These are phyloP conservation scores for Aspergillus luchuensis DNA, from an alignment of 2,329 filamentous ascomycete genomes.

Conservation along the genomic window DNA sequence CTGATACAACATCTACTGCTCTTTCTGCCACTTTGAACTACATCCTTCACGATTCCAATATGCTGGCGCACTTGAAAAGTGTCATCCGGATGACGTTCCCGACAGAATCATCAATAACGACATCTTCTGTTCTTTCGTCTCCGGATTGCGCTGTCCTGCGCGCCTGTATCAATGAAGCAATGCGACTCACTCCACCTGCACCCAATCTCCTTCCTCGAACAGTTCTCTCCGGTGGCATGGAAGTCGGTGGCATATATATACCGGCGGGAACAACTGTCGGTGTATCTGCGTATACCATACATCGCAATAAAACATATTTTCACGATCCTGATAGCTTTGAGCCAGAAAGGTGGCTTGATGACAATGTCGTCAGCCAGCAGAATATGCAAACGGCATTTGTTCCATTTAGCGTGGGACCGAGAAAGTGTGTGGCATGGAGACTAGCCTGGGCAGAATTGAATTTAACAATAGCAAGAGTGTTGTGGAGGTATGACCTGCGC, in stretches of 20 bases:
- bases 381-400: not conserved
- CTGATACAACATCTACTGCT: constrained; percentile 6
- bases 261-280: constrained; percentile 41
- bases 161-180: constrained; percentile 13
- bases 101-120: not conserved
- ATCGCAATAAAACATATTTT: constrained; percentile 24
- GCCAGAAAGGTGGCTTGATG: constrained; percentile 45
- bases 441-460: not conserved
- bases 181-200: constrained; percentile 23
- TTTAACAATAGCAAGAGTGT: not conserved
- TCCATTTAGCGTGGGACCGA: constrained; percentile 2
- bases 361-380: not conserved
- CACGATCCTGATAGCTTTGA: constrained; percentile 17
- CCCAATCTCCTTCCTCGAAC: constrained; percentile 38
- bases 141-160: constrained; percentile 1
- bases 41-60: not conserved
- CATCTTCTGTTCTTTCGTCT: not conserved
- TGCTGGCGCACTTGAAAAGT: not conserved
- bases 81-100: not conserved
- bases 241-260: constrained; percentile 17
- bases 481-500: not conserved
- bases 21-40: not conserved
- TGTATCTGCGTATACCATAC: constrained; percentile 38
- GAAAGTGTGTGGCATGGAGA: not conserved
- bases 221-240: constrained; percentile 30